Percentiles rank a stretch among this genome's conserved stretches.
Evolutionary conservation across 495 filamentous ascomycete species (phyloP).

Genomic region (Hyaloscypha hepaticicola): DNA sequence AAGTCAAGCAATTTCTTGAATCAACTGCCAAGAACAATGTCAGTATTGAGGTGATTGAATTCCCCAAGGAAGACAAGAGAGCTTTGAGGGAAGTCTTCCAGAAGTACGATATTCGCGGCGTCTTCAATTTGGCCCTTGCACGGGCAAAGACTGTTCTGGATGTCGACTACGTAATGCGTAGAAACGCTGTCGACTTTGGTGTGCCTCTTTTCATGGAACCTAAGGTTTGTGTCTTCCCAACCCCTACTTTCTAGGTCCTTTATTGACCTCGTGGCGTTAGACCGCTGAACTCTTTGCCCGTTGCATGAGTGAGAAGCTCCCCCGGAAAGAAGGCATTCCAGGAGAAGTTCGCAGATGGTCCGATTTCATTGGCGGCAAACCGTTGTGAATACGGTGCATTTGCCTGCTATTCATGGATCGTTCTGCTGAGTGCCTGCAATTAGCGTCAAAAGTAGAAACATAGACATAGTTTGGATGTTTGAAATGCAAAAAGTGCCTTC

Average conservation of each 20-base stretch:
- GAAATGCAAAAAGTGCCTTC: neutral
- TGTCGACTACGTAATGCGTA: slow-evolving; percentile 97
- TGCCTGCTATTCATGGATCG: neutral
- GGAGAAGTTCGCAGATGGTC: slow-evolving; percentile 91
- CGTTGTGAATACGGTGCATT: slow-evolving; percentile 52
- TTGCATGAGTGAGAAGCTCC: slow-evolving; percentile 95
- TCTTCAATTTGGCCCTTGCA: slow-evolving; percentile 89
- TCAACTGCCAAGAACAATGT: slow-evolving; percentile 60
- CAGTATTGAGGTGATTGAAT: slow-evolving; percentile 88
- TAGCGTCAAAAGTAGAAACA: neutral
- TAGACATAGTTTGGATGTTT: neutral
- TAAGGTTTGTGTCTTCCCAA: slow-evolving; percentile 62
- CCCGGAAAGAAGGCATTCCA: slow-evolving; percentile 77
- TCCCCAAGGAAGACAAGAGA: slow-evolving; percentile 94
- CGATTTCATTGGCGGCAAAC: slow-evolving; percentile 89
- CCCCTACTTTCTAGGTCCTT: slow-evolving; percentile 13
- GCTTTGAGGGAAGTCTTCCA: slow-evolving; percentile 92
- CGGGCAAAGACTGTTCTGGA: slow-evolving; percentile 83
- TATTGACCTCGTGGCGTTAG: slow-evolving; percentile 47
- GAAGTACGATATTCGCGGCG: slow-evolving; percentile 93
- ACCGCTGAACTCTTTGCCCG: slow-evolving; percentile 93
- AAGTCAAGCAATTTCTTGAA: slow-evolving; percentile 83
- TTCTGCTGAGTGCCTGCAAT: neutral
- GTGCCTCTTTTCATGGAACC: slow-evolving; percentile 99
- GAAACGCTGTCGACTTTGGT: slow-evolving; percentile 94